These are phyloP conservation scores for Encephalitozoon hellem DNA, from an alignment of 371 early-diverging fungal species.

Conservation along the genomic window DNA sequence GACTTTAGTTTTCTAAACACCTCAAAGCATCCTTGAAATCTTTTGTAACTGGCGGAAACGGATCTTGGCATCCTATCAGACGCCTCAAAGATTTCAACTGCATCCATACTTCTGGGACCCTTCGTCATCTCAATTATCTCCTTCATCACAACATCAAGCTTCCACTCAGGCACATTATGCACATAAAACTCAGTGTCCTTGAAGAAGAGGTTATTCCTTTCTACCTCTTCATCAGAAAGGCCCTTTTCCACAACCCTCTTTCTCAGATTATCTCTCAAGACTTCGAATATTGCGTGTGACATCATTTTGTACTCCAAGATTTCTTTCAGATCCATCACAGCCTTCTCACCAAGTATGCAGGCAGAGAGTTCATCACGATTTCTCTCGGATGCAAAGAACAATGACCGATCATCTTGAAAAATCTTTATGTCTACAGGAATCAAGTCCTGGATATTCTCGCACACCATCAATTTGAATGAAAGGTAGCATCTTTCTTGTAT, in stretches of 20 bases:
- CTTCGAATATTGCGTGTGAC: not conserved
- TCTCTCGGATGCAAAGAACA: not conserved
- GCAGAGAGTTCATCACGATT: not conserved
- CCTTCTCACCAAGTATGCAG: not conserved
- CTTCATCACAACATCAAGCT: conserved; percentile 26
- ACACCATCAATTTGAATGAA: not conserved
- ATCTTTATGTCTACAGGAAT: not conserved
- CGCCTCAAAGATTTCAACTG: not conserved
- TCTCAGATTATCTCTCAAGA: conserved; percentile 6
- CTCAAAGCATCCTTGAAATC: conserved; percentile 12
- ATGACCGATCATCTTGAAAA: not conserved
- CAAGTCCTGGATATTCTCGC: too few species aligned
- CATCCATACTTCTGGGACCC: not conserved
- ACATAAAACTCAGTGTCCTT: conserved; percentile 6
- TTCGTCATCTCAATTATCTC: conserved; percentile 20
- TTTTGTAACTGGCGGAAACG: not conserved
- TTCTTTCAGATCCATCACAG: not conserved
- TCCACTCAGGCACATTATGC: conserved; percentile 12
- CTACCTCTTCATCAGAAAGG: not conserved
- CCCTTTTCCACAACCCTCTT: not conserved
- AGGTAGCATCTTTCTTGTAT: not conserved
- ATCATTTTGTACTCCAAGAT: not conserved
- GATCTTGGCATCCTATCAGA: not conserved
- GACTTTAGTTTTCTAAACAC: not conserved
- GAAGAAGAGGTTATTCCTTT: not conserved